Base-by-base conservation (phyloP, 495 filamentous ascomycete genomes). In the Hypoxylon crocopeplum region DNA sequence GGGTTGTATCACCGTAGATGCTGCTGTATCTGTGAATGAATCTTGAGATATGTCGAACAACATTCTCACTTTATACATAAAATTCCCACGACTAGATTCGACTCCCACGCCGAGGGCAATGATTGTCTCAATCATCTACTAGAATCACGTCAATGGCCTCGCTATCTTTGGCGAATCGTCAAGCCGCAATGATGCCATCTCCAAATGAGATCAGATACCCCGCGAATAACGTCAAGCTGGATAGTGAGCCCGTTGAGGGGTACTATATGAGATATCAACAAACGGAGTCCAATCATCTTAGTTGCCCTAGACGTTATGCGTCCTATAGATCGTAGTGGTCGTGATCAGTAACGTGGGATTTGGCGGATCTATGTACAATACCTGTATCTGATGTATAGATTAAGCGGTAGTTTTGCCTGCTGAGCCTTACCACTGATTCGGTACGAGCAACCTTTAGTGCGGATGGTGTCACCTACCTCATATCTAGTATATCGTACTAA, bases 191-290 rank as follows among this genome's bases (percentile, higher is more conserved):
- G 37, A 44, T 17, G 29, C 11, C n/a, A 47, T 42, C 52, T 51
- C 42, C 47, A 53, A 62, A 62, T 58, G 60, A 64, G 60, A 64
- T 58, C 53, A 64, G 36, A 57, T 64, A 64, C 60, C 53, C 60
- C 60, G 60, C 60, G 53, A 29, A 52, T 64, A 57, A 57, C 60
- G 53, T 58, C 53, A 64, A 58, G 15, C 20, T 54, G 41, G 44
- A 39, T 44, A 30, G 16, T 10, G 21, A 53, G 17, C 16, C 29
- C 2, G n/a, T 49, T 47, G 48, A 48, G 34, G 53, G 52, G 59
- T 22, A 47, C 16, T 1, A 41, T 30, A 12, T 34, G 27, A 0
- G 21, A 16, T 53, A 15, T 44, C 36, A 21, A 39, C 52, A 36
- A 63, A 53, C 53, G 25, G 34, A 38, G 25, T 38, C 7, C 6